phyloP scores from a whole-genome alignment of 352 stramenopile species.

The Phytophthora aleatoria region DNA sequence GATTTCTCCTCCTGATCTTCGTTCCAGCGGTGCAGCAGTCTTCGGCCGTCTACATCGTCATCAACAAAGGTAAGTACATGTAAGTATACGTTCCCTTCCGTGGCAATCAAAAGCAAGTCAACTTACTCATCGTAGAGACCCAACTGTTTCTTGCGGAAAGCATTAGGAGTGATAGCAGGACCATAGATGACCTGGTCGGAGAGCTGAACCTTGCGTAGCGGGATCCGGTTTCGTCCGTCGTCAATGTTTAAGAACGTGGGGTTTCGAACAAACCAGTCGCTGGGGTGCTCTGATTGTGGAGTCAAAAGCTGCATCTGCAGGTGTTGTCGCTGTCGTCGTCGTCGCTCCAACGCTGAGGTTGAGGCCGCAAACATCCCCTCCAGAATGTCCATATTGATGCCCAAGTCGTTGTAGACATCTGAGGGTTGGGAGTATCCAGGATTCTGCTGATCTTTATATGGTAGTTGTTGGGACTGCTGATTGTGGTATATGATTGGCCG shows the following conservation, averaged over 20 bases:
- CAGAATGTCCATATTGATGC: slow-evolving; percentile 30
- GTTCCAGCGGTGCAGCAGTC: slow-evolving; percentile 33
- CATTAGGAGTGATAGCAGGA: slow-evolving; percentile 58
- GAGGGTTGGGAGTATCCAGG: neutral
- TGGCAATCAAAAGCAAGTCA: neutral
- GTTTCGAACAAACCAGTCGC: slow-evolving; percentile 9
- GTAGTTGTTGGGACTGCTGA: slow-evolving; percentile 14
- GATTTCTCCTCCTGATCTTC: slow-evolving; percentile 44
- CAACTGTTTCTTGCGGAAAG: slow-evolving; percentile 31
- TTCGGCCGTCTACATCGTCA: slow-evolving; percentile 33
- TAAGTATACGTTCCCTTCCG: slow-evolving; percentile 3
- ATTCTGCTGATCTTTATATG: slow-evolving; percentile 16
- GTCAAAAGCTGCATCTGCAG: slow-evolving; percentile 28
- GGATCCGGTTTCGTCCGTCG: slow-evolving; percentile 67
- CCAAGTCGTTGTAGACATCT: slow-evolving; percentile 22
- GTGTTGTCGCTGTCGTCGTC: slow-evolving; percentile 28
- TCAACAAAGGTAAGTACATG: neutral
- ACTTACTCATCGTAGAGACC: slow-evolving; percentile 29
- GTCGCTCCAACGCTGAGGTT: slow-evolving; percentile 31
- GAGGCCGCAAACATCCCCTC: slow-evolving; percentile 37
- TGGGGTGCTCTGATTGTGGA: slow-evolving; percentile 24
- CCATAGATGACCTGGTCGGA: slow-evolving; percentile 74
- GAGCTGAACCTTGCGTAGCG: slow-evolving; percentile 48
- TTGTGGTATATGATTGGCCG: slow-evolving; percentile 26
- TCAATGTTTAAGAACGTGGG: slow-evolving; percentile 55